phyloP scores from a whole-genome alignment of 75 land plant genomes.

The Adiantum capillusveneris region DNA sequence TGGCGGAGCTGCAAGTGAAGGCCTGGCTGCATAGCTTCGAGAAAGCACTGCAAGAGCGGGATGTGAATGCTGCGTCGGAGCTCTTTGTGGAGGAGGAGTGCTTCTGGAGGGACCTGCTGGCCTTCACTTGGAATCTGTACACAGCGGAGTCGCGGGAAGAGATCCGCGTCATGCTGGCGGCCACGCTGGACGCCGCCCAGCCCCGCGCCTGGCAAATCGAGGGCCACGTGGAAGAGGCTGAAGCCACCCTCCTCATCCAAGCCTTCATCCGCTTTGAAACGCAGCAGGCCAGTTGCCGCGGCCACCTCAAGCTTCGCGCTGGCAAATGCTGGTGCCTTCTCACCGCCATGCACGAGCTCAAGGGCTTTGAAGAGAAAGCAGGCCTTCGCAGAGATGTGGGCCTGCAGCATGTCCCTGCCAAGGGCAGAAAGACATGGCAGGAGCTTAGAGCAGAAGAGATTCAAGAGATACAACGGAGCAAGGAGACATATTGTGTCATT shows the following conservation, averaged over 20 bases:
- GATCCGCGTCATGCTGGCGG: not conserved
- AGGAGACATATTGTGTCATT: conserved; percentile 9
- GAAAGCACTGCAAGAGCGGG: too few relatives aligned
- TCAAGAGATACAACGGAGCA: not conserved
- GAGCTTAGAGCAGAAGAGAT: conserved; percentile 3
- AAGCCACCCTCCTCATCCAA: too few relatives aligned
- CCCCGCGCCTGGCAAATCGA: not conserved
- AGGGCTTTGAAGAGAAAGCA: conserved; percentile 1
- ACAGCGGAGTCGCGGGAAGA: too few relatives aligned
- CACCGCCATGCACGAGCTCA: conserved; percentile 9
- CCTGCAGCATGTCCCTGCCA: not conserved
- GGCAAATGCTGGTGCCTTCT: conserved; percentile 9
- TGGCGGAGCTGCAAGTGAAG: too few relatives aligned
- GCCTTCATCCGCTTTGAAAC: conserved; percentile 13
- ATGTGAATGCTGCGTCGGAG: not conserved
- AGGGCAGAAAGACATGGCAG: conserved; percentile 10
- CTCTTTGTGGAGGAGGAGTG: conserved; percentile 2
- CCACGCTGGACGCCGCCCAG: conserved; percentile 6
- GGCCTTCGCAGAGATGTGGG: not conserved
- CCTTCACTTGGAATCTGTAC: too few relatives aligned
- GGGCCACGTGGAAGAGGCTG: not conserved
- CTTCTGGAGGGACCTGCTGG: too few relatives aligned
- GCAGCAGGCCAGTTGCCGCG: not conserved
- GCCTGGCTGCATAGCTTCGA: not conserved
- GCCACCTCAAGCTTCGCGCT: not conserved